phyloP scores from a whole-genome alignment of 106 monocot species.

The Ottelia alismoides region DNA sequence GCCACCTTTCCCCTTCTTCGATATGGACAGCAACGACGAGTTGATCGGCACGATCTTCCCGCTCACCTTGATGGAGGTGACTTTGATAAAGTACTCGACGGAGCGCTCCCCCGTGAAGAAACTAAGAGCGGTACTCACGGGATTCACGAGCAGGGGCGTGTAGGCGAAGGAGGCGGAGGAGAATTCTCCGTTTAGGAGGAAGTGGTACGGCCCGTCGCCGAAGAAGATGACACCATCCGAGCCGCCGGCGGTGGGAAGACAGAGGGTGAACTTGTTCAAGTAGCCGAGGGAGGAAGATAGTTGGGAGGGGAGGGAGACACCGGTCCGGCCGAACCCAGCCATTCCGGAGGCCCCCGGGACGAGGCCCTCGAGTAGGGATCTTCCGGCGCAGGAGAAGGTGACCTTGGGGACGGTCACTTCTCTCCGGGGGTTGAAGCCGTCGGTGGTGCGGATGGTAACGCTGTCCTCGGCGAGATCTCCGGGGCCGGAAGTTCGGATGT shows the following conservation, averaged over 20 bases:
- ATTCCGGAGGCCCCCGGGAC: slow-evolving; percentile 27
- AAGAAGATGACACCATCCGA: slow-evolving; percentile 19
- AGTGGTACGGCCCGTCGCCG: slow-evolving; percentile 6
- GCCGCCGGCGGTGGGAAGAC: slow-evolving; percentile 43
- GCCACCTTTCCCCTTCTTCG: too few relatives aligned
- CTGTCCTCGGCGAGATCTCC: slow-evolving; percentile 7
- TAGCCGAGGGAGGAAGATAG: slow-evolving; percentile 20
- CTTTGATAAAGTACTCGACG: slow-evolving; percentile 8
- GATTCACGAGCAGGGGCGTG: slow-evolving; percentile 9
- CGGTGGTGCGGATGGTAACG: slow-evolving; percentile 32
- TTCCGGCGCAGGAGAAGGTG: slow-evolving; percentile 36
- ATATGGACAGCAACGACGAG: slow-evolving; percentile 14
- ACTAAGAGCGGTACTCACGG: too few relatives aligned
- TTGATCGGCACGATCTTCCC: neutral
- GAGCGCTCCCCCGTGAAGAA: too few relatives aligned
- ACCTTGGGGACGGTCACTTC: slow-evolving; percentile 15
- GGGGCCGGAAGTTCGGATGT: slow-evolving; percentile 9
- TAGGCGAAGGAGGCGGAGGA: slow-evolving; percentile 15
- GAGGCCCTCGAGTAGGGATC: slow-evolving; percentile 26
- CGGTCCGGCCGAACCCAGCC: slow-evolving; percentile 34
- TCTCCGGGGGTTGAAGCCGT: slow-evolving; percentile 21
- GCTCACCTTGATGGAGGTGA: slow-evolving; percentile 3
- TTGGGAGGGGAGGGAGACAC: slow-evolving; percentile 29
- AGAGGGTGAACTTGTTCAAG: slow-evolving; percentile 39
- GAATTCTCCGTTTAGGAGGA: slow-evolving; percentile 26